Percentiles rank a stretch among this genome's conserved stretches.
phyloP scores from a whole-genome alignment of 192 early-diverging fungal genomes.

The Backusella macrospora region DNA sequence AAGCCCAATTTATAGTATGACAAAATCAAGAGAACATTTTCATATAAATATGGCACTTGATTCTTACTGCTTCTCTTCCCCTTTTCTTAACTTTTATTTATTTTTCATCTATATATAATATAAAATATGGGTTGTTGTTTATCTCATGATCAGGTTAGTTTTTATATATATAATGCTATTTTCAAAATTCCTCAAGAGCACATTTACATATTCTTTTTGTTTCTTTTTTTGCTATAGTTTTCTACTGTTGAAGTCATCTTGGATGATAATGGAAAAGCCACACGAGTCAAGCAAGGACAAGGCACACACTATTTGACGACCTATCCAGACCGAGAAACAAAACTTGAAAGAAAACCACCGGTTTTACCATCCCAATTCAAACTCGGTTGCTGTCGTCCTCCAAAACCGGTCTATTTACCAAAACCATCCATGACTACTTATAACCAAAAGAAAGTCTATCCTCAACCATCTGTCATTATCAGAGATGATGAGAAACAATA shows the following conservation, averaged over 20 bases:
- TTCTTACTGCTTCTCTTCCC: background rate
- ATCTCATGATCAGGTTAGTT: conserved; percentile 31
- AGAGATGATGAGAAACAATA: background rate
- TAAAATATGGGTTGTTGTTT: conserved; percentile 32
- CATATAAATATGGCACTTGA: background rate
- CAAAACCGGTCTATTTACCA: background rate
- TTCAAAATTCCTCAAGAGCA: background rate
- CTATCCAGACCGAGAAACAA: conserved; percentile 25
- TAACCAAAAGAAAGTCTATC: conserved; percentile 9
- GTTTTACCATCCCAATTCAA: conserved; percentile 2
- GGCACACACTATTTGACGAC: conserved; percentile 29
- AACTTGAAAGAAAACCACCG: conserved; percentile 24
- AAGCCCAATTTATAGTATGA: background rate
- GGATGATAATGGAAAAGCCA: conserved; percentile 26
- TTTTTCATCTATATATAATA: background rate
- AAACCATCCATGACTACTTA: background rate
- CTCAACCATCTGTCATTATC: background rate
- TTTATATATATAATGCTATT: background rate
- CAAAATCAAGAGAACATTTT: background rate
- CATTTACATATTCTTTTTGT: background rate
- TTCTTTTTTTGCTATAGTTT: background rate
- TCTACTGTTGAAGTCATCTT: conserved; percentile 26
- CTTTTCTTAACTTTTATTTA: background rate
- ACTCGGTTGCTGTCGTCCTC: background rate
- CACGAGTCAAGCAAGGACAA: conserved; percentile 21